These are phyloP conservation scores for Cupressus sempervirens DNA, from an alignment of 75 land plant species.

Conservation along the genomic window DNA sequence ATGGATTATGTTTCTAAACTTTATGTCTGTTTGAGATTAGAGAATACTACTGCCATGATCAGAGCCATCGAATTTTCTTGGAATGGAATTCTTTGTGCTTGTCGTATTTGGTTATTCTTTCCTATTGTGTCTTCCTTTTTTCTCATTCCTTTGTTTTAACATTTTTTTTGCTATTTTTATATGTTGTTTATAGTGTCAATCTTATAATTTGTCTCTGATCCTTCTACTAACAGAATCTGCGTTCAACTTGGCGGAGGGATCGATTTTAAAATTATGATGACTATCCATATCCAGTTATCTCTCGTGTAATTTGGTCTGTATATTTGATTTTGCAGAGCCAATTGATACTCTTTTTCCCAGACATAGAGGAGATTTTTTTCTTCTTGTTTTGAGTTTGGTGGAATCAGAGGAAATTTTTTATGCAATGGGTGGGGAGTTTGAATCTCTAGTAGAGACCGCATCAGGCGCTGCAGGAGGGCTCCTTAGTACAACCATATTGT, in stretches of 20 bases:
- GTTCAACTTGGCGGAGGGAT: background rate
- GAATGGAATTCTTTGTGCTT: too few species aligned
- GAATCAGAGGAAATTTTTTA: background rate
- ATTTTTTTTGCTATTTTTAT: too few species aligned
- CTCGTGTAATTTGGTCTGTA: background rate
- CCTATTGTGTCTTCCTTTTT: too few species aligned
- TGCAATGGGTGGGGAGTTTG: conserved; percentile 60
- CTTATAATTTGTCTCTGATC: background rate
- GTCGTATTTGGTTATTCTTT: too few species aligned
- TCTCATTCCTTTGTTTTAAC: too few species aligned
- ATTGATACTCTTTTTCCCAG: background rate
- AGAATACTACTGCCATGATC: too few species aligned
- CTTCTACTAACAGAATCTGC: background rate
- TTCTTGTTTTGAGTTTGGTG: background rate
- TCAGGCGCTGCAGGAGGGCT: conserved; percentile 94
- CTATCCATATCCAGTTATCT: background rate
- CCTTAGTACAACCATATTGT: conserved; percentile 82
- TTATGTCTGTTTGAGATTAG: too few species aligned
- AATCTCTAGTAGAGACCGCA: conserved; percentile 86
- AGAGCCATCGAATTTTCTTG: too few species aligned
- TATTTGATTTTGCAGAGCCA: too few species aligned
- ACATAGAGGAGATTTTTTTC: background rate
- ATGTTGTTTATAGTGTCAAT: background rate
- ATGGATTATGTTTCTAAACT: too few species aligned
- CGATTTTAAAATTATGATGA: background rate